These are phyloP conservation scores for Dryas integrifolia DNA, from an alignment of 331 rosid species.

Conservation along the genomic window DNA sequence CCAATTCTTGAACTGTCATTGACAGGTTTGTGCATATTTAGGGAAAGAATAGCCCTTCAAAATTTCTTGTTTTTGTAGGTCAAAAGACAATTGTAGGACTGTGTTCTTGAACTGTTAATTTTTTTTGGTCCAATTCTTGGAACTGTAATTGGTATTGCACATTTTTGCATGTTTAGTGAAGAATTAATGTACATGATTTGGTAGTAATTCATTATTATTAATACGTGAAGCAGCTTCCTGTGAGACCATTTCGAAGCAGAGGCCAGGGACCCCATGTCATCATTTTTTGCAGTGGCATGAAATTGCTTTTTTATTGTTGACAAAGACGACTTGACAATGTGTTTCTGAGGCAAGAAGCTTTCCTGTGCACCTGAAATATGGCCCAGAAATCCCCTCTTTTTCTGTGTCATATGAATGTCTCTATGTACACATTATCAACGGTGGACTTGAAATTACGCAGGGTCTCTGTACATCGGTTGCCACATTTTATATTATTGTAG, in stretches of 20 bases:
- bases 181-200: not conserved
- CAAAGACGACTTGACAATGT: not conserved
- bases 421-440: not conserved
- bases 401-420: not conserved
- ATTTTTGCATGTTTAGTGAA: not conserved
- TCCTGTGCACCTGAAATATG: not conserved
- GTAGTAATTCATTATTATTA: not conserved
- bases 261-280: not conserved
- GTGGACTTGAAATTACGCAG: not conserved
- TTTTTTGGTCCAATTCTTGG: too few species aligned
- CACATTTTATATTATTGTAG: not conserved
- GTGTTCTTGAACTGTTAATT: not conserved
- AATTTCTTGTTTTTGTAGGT: not conserved
- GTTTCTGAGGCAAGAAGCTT: not conserved
- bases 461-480: not conserved
- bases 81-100: not conserved
- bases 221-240: not conserved
- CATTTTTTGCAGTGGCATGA: not conserved
- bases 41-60: too few species aligned
- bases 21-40: not conserved
- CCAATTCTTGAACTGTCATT: not conserved
- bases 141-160: not conserved
- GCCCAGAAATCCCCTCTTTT: too few species aligned
- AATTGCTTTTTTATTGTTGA: not conserved
- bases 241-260: not conserved